Evolutionary conservation across 2,329 filamentous ascomycete species (phyloP).

Genomic region (Paraconiothyrium brasiliense): DNA sequence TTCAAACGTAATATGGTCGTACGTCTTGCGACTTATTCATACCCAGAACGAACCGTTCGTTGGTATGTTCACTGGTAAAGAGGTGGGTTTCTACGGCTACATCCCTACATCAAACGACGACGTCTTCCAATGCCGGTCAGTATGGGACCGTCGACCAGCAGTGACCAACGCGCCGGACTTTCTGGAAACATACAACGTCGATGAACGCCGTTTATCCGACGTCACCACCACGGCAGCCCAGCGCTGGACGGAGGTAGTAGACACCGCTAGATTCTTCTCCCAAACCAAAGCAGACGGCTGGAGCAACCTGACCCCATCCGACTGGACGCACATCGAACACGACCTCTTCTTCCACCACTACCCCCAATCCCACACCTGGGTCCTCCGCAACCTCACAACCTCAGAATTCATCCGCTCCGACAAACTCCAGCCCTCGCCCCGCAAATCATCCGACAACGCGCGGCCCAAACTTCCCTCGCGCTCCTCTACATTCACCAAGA

Average conservation of each 20-base stretch:
- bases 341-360: slow-evolving; percentile 20
- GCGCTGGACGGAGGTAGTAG: slow-evolving; percentile 12
- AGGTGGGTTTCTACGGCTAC: slow-evolving; percentile 18
- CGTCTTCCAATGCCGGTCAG: slow-evolving; percentile 6
- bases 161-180: slow-evolving; percentile 8
- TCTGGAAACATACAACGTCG: slow-evolving; percentile 6
- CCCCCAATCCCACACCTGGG: slow-evolving; percentile 20
- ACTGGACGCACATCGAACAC: slow-evolving; percentile 15
- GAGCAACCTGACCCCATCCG: neutral
- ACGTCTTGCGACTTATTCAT: slow-evolving; percentile 19
- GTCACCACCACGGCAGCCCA: slow-evolving; percentile 4
- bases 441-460: neutral
- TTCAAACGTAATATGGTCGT: slow-evolving; percentile 19
- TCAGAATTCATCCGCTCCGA: slow-evolving; percentile 26
- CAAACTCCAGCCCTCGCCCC: slow-evolving; percentile 10
- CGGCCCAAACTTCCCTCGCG: slow-evolving; percentile 4
- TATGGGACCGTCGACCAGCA: slow-evolving; percentile 5
- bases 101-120: slow-evolving; percentile 11
- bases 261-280: neutral
- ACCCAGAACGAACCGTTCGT: slow-evolving; percentile 7
- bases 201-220: slow-evolving; percentile 1
- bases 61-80: slow-evolving; percentile 17
- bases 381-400: slow-evolving; percentile 25
- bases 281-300: neutral
- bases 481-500: neutral